A percentile compares a stretch with the other conserved stretches of the same genome.
phyloP scores from a whole-genome alignment of 495 filamentous ascomycete genomes.

The Alectoria sarmentosa region DNA sequence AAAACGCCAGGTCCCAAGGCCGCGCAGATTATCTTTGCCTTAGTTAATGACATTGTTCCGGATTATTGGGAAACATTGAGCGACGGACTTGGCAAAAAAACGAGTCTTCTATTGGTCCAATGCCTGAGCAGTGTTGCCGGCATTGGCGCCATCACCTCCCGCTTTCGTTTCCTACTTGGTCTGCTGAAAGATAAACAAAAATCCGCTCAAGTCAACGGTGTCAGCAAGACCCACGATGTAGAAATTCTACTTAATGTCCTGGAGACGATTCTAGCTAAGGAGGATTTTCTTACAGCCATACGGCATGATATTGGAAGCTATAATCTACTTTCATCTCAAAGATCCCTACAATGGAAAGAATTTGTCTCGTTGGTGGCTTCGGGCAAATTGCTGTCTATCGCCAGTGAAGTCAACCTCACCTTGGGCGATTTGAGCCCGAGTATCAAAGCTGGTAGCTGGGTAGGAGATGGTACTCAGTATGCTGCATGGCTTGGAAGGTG shows the following conservation, averaged over 20 bases:
- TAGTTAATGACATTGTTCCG: conserved; percentile 64
- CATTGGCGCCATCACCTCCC: conserved; percentile 58
- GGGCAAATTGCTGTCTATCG: conserved; percentile 61
- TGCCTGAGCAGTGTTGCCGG: conserved; percentile 69
- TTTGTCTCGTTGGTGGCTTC: conserved; percentile 56
- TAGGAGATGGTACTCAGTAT: conserved; percentile 58
- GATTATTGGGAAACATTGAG: conserved; percentile 67
- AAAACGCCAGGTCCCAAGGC: conserved; percentile 53
- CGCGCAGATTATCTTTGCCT: conserved; percentile 60
- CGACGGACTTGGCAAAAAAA: conserved; percentile 30
- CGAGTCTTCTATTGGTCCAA: conserved; percentile 46
- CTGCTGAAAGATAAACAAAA: conserved; percentile 39
- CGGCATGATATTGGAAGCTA: conserved; percentile 38
- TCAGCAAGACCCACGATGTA: conserved; percentile 13
- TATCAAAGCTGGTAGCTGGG: conserved; percentile 44
- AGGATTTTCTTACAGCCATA: conserved; percentile 46
- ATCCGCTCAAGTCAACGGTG: background rate
- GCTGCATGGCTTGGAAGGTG: conserved; percentile 71
- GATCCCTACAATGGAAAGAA: conserved; percentile 58
- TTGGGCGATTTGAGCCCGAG: conserved; percentile 31
- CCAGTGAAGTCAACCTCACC: conserved; percentile 67
- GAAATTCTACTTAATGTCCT: conserved; percentile 40
- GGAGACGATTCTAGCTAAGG: conserved; percentile 49
- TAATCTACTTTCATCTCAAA: conserved; percentile 26
- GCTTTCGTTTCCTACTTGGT: conserved; percentile 49